A percentile compares a stretch with the other conserved stretches of the same genome.
phyloP scores from a whole-genome alignment of 208 protist species.

The Leishmania major region DNA sequence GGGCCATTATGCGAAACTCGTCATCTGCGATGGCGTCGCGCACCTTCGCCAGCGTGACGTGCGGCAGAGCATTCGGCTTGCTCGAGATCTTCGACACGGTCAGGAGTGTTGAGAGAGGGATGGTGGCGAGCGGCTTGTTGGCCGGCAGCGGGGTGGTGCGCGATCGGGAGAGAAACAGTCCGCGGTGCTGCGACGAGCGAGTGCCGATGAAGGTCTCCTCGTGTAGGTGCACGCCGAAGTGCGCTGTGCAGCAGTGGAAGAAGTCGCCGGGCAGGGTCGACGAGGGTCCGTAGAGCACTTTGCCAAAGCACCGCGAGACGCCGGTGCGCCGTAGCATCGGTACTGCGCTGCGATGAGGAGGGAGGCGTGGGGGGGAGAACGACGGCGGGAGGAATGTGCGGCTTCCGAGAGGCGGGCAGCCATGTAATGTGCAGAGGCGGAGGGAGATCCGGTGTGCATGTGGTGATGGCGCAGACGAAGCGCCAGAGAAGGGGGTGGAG shows the following conservation, averaged over 20 bases:
- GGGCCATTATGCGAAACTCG: slow-evolving; percentile 85
- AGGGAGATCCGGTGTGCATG: neutral
- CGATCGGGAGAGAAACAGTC: slow-evolving; percentile 62
- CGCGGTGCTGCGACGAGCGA: slow-evolving; percentile 81
- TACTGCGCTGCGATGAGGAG: neutral
- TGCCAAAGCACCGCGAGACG: slow-evolving; percentile 44
- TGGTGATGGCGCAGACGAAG: neutral
- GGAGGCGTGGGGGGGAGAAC: neutral
- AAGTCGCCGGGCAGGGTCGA: slow-evolving; percentile 83
- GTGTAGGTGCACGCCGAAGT: slow-evolving; percentile 76
- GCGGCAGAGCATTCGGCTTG: slow-evolving; percentile 65
- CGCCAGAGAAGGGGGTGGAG: neutral
- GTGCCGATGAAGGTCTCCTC: slow-evolving; percentile 82
- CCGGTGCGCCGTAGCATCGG: slow-evolving; percentile 43
- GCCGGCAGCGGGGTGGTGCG: slow-evolving; percentile 41
- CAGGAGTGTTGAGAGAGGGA: slow-evolving; percentile 74
- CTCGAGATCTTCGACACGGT: slow-evolving; percentile 68
- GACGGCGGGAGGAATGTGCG: neutral
- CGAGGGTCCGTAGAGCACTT: slow-evolving; percentile 67
- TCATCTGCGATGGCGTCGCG: slow-evolving; percentile 60
- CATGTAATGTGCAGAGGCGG: neutral
- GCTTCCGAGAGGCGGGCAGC: neutral
- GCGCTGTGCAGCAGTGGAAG: slow-evolving; percentile 51
- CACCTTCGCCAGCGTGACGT: slow-evolving; percentile 63
- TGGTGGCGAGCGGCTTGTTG: slow-evolving; percentile 82